Evolutionary conservation across 352 stramenopile species (phyloP).

Genomic region (Globisporangium nodosum): DNA sequence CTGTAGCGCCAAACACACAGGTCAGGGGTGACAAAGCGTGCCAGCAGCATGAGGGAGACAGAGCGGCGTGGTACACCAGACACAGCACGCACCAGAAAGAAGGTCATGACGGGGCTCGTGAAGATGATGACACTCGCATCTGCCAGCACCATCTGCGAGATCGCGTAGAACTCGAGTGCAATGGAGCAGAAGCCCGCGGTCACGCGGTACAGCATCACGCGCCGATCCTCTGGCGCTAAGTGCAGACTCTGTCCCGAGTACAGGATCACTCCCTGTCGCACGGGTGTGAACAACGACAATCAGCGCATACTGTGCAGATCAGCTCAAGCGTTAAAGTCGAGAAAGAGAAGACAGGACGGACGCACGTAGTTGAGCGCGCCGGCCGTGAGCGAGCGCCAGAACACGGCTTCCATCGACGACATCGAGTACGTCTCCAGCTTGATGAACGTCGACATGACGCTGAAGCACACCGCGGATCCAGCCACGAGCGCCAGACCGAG

Average conservation of each 20-base stretch:
- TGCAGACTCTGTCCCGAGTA: conserved; percentile 48
- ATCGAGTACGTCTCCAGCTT: conserved; percentile 75
- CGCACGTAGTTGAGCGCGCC: conserved; percentile 61
- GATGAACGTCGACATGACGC: conserved; percentile 75
- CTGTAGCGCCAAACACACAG: conserved; percentile 10
- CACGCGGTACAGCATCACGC: conserved; percentile 53
- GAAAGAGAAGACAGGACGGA: too few species aligned
- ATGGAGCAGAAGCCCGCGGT: conserved; percentile 40
- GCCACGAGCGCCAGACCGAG: conserved; percentile 63
- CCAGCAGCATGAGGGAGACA: background rate
- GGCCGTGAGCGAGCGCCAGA: conserved; percentile 63
- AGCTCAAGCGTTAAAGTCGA: background rate
- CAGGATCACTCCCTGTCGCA: conserved; percentile 5
- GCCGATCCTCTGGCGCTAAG: conserved; percentile 38
- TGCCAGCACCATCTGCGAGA: conserved; percentile 66
- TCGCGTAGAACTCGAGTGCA: conserved; percentile 59
- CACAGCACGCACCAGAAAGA: conserved; percentile 39
- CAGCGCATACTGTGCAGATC: background rate
- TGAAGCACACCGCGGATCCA: conserved; percentile 74
- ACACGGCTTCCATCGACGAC: conserved; percentile 76
- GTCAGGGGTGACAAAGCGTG: too few species aligned
- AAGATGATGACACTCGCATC: conserved; percentile 67
- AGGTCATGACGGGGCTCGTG: conserved; percentile 54
- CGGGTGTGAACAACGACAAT: background rate
- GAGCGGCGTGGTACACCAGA: background rate